phyloP scores from a whole-genome alignment of 371 early-diverging fungal species.

The Actinomucor elegans region DNA sequence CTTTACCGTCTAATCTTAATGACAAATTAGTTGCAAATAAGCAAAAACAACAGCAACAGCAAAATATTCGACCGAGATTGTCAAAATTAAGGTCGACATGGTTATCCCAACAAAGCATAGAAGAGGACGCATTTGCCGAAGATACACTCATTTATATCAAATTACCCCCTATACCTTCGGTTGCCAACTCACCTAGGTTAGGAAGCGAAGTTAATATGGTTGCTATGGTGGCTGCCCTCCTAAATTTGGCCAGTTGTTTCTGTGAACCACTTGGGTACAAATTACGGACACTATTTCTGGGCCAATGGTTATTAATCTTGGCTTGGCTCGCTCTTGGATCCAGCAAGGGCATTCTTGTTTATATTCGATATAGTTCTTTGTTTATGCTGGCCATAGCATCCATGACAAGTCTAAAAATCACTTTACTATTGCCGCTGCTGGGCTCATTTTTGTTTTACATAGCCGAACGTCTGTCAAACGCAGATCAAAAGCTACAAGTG shows the following conservation, averaged over 20 bases:
- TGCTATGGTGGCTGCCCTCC: not conserved
- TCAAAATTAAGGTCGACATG: conserved; percentile 29
- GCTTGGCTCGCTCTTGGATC: not conserved
- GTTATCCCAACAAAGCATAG: conserved; percentile 18
- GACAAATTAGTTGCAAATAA: conserved; percentile 1
- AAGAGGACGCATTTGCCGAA: conserved; percentile 5
- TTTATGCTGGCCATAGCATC: not conserved
- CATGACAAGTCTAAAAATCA: not conserved
- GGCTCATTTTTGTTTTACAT: not conserved
- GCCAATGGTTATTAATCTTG: not conserved
- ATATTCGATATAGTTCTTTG: not conserved
- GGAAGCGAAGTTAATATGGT: too few species aligned
- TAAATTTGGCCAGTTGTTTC: not conserved
- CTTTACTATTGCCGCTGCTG: not conserved
- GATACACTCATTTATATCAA: conserved; percentile 11
- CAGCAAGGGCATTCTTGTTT: not conserved
- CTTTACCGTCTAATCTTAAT: conserved; percentile 11
- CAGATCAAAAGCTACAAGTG: not conserved
- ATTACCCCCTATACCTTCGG: not conserved
- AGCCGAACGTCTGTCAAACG: not conserved
- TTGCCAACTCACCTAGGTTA: too few species aligned
- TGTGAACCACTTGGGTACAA: too few species aligned
- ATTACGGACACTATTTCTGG: not conserved
- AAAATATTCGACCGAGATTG: conserved; percentile 20
- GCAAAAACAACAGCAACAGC: not conserved